Conservation (phyloP, 78 protist species). For the Dictyostelium purpureum region DNA sequence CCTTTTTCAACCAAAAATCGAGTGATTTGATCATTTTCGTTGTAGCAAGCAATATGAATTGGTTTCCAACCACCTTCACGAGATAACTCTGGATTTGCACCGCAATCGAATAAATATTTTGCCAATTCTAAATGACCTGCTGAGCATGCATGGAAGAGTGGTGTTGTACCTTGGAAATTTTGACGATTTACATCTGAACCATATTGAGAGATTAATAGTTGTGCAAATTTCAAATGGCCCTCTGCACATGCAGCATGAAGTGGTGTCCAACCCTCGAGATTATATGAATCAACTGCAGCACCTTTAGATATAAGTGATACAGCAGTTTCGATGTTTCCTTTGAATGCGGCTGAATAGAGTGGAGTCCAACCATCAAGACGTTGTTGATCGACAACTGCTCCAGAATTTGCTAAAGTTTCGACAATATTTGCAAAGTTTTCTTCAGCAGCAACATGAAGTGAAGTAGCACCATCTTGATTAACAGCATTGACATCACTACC, state of each 20-base stretch:
- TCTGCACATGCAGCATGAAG: constrained; percentile 70
- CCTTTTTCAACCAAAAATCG: constrained; percentile 15
- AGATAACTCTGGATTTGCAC: constrained; percentile 39
- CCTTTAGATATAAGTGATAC: neutral
- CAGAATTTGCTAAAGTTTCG: constrained; percentile 50
- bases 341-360: constrained; percentile 46
- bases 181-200: constrained; percentile 35
- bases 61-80: constrained; percentile 67
- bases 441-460: constrained; percentile 69
- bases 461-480: constrained; percentile 70
- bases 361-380: constrained; percentile 79
- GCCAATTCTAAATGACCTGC: constrained; percentile 25
- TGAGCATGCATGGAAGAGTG: constrained; percentile 51
- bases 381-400: constrained; percentile 53
- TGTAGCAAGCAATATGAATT: constrained; percentile 72
- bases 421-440: constrained; percentile 56
- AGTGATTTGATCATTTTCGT: constrained; percentile 54
- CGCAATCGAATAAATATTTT: neutral
- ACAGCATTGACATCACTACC: constrained; percentile 63
- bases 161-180: constrained; percentile 61
- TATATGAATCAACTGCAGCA: constrained; percentile 32
- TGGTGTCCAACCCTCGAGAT: constrained; percentile 80
- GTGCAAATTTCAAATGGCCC: constrained; percentile 59
- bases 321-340: constrained; percentile 73
- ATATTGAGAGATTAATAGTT: neutral